Evolutionary conservation across 768 basidiomycete genomes (phyloP).

Genomic region (Steccherinum ochraceum): DNA sequence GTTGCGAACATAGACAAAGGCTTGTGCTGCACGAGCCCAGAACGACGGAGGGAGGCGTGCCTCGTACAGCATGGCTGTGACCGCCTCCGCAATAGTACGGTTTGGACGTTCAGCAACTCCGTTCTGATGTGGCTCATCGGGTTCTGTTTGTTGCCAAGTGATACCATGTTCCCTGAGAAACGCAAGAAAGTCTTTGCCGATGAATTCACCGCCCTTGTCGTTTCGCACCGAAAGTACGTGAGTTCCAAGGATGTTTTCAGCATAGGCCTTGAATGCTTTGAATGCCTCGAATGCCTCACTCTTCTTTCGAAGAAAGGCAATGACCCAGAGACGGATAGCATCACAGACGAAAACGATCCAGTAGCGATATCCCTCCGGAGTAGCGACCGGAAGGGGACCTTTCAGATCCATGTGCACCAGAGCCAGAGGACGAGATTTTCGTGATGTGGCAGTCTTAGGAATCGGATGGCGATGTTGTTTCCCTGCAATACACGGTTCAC

Average conservation of each 20-base stretch:
- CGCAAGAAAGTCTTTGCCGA: slow-evolving; percentile 12
- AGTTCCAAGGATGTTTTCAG: slow-evolving; percentile 19
- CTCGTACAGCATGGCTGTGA: slow-evolving; percentile 22
- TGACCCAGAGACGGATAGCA: slow-evolving; percentile 2
- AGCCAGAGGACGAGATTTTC: not conserved
- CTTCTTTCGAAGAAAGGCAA: slow-evolving; percentile 16
- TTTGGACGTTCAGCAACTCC: slow-evolving; percentile 15
- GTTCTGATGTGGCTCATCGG: slow-evolving; percentile 13
- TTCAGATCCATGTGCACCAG: not conserved
- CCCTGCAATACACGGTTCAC: slow-evolving; percentile 17
- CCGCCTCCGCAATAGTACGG: slow-evolving; percentile 1
- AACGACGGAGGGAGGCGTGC: slow-evolving; percentile 4
- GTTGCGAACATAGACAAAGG: slow-evolving; percentile 19
- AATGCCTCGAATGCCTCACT: slow-evolving; percentile 20
- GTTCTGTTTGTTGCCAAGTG: slow-evolving; percentile 12
- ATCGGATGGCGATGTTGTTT: slow-evolving; percentile 16
- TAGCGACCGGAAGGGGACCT: slow-evolving; percentile 7
- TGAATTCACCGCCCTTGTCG: slow-evolving; percentile 24
- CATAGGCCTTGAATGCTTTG: slow-evolving; percentile 22
- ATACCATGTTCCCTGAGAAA: slow-evolving; percentile 16
- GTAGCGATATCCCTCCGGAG: slow-evolving; percentile 7
- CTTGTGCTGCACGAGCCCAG: slow-evolving; percentile 11
- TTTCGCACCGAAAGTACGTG: slow-evolving; percentile 16
- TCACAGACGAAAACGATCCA: slow-evolving; percentile 9
- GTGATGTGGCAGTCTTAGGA: not conserved